These are phyloP conservation scores for Inosperma sp. DNA, from an alignment of 768 basidiomycete species.

Conservation along the genomic window DNA sequence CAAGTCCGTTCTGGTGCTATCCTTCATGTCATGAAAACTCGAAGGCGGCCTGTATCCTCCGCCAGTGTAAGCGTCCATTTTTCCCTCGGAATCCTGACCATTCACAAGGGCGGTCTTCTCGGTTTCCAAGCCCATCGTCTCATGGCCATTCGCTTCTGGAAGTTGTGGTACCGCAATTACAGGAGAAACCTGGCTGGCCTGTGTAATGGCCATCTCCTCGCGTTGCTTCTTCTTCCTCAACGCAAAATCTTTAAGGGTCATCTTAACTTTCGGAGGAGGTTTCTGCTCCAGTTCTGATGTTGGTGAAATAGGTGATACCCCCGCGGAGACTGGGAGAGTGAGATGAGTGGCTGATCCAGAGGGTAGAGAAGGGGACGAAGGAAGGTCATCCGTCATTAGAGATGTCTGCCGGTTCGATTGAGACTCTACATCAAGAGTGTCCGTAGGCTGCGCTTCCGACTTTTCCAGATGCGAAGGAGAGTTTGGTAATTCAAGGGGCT, in stretches of 20 bases:
- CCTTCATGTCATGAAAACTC: too few species aligned
- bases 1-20: too few species aligned
- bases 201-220: constrained; percentile 6
- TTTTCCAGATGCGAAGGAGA: too few species aligned
- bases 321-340: background rate
- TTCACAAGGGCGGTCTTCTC: background rate
- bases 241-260: constrained; percentile 57
- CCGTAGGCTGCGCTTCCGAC: too few species aligned
- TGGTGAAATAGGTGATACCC: background rate
- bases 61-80: too few species aligned
- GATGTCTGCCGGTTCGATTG: too few species aligned
- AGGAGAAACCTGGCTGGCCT: background rate
- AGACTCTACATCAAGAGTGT: too few species aligned
- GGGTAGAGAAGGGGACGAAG: too few species aligned
- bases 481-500: too few species aligned
- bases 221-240: constrained; percentile 49
- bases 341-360: too few species aligned
- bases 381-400: too few species aligned
- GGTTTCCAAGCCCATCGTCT: background rate
- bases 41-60: too few species aligned
- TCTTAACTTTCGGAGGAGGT: constrained; percentile 40
- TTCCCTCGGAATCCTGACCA: background rate
- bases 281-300: background rate
- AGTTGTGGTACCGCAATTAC: background rate
- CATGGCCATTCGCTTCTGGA: constrained; percentile 2